A percentile compares a stretch with the other conserved stretches of the same genome.
Evolutionary conservation across 768 basidiomycete genomes (phyloP).

Genomic region (Suillus paluster): DNA sequence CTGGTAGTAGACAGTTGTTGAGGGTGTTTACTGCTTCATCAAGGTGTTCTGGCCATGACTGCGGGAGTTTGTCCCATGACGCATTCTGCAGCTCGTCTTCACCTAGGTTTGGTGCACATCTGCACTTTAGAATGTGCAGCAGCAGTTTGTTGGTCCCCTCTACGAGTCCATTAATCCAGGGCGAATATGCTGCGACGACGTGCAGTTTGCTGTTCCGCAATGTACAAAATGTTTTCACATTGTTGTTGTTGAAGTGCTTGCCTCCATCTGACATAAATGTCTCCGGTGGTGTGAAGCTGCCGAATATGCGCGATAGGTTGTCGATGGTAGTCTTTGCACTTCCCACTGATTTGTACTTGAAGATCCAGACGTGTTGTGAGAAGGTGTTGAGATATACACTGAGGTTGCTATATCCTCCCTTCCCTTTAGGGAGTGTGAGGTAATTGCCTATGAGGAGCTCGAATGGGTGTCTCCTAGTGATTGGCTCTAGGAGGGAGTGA

Average conservation of each 20-base stretch:
- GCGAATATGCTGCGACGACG: constrained; percentile 38
- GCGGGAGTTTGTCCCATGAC: constrained; percentile 25
- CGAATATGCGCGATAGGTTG: constrained; percentile 25
- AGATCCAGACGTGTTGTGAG: constrained; percentile 31
- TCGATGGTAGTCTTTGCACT: constrained; percentile 32
- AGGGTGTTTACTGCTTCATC: constrained; percentile 21
- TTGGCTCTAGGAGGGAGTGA: too few relatives aligned
- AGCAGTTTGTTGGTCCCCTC: constrained; percentile 40
- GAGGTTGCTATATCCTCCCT: too few relatives aligned
- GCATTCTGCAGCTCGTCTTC: constrained; percentile 25
- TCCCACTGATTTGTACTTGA: constrained; percentile 29
- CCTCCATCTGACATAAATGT: constrained; percentile 44
- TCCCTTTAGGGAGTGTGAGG: too few relatives aligned
- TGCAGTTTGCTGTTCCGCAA: constrained; percentile 21
- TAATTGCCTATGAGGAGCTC: too few relatives aligned
- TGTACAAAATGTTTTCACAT: constrained; percentile 34
- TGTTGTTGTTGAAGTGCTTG: too few relatives aligned
- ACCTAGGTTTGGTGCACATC: constrained; percentile 39
- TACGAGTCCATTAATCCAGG: constrained; percentile 51
- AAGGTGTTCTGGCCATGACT: constrained; percentile 38
- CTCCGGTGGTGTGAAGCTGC: constrained; percentile 28
- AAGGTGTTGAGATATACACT: too few relatives aligned
- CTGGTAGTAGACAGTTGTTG: constrained; percentile 19
- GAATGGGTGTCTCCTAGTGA: too few relatives aligned
- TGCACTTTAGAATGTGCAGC: constrained; percentile 25